phyloP scores from a whole-genome alignment of 305 asterid species.

The Solanum aculeatissimum region DNA sequence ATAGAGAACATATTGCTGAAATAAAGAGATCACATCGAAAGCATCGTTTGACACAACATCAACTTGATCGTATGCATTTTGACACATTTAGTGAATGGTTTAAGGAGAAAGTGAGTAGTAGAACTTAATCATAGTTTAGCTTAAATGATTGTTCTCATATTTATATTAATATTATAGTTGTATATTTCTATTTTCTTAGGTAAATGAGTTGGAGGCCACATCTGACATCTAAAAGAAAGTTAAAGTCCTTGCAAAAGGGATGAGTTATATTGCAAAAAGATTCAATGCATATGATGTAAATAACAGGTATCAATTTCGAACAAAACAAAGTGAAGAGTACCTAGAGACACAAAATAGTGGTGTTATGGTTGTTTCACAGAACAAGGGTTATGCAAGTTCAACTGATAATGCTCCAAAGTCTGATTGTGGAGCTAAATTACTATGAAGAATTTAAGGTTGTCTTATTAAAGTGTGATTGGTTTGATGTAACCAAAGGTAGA shows the following conservation, averaged over 20 bases:
- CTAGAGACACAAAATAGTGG: background rate
- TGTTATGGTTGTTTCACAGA: background rate
- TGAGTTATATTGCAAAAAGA: background rate
- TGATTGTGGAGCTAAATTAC: background rate
- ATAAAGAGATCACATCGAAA: background rate
- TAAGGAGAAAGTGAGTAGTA: background rate
- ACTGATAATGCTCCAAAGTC: background rate
- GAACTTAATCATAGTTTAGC: background rate
- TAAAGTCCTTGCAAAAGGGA: background rate
- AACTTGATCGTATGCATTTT: background rate
- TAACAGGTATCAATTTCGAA: background rate
- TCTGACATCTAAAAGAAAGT: background rate
- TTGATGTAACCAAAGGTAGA: background rate
- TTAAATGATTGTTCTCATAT: background rate
- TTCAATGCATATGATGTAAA: background rate
- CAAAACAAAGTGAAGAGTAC: background rate
- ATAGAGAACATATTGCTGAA: background rate
- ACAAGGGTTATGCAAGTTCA: background rate
- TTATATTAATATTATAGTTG: background rate
- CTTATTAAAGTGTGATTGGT: background rate
- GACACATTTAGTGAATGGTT: background rate
- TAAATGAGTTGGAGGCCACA: no score
- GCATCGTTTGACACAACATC: background rate
- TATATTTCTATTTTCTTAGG: background rate
- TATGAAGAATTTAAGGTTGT: background rate